These are phyloP conservation scores for Corynespora cassiicola DNA, from an alignment of 2,329 filamentous ascomycete genomes.

Conservation along the genomic window DNA sequence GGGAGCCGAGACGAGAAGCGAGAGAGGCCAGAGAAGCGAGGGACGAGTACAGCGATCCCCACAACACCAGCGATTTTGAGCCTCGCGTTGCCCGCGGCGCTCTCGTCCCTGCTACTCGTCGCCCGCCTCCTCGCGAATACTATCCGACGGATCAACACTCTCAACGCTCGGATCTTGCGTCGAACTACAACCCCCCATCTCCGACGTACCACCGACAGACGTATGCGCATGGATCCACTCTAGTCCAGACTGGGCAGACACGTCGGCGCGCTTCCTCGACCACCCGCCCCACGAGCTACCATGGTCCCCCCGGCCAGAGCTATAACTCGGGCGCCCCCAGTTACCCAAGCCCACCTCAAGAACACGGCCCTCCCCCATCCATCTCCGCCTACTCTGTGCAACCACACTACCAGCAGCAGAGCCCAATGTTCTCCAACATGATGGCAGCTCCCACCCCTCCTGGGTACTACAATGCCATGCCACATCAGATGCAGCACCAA, in stretches of 20 bases:
- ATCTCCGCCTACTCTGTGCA: slow-evolving; percentile 33
- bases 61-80: too few species aligned
- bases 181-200: slow-evolving; percentile 33
- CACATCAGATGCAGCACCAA: slow-evolving; percentile 11
- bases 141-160: slow-evolving; percentile 31
- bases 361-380: slow-evolving; percentile 40
- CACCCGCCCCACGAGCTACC: slow-evolving; percentile 39
- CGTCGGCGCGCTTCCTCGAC: slow-evolving; percentile 31
- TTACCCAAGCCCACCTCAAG: slow-evolving; percentile 30
- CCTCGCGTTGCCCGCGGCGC: too few species aligned
- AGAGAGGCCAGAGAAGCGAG: neutral
- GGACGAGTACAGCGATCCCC: slow-evolving; percentile 41
- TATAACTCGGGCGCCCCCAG: slow-evolving; percentile 27
- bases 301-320: slow-evolving; percentile 25
- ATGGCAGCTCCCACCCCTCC: slow-evolving; percentile 20
- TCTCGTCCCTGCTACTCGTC: too few species aligned
- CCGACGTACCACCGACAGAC: slow-evolving; percentile 32
- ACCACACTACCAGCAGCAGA: slow-evolving; percentile 16
- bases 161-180: slow-evolving; percentile 37
- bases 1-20: neutral
- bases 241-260: slow-evolving; percentile 35
- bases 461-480: slow-evolving; percentile 20
- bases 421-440: slow-evolving; percentile 19
- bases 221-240: slow-evolving; percentile 30
- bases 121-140: too few species aligned